Conservation (phyloP, 306 rosid species). For the Gleditsia sinensis region DNA sequence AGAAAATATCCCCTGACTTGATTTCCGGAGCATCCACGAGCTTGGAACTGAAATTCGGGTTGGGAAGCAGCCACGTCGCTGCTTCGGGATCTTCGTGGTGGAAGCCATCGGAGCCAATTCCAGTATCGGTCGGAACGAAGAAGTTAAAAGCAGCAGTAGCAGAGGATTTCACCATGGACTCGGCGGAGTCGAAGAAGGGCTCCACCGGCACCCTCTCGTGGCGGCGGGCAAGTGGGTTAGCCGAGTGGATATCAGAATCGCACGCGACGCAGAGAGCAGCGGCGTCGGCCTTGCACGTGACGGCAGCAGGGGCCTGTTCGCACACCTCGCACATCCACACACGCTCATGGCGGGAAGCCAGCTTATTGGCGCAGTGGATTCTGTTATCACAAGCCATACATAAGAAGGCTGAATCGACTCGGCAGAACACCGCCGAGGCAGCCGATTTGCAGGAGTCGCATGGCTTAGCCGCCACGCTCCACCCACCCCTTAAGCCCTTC, state of each 20-base stretch:
- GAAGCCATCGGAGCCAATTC: slow-evolving; percentile 5
- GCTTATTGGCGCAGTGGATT: slow-evolving; percentile 51
- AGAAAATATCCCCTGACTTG: slow-evolving; percentile 47
- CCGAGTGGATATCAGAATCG: slow-evolving; percentile 74
- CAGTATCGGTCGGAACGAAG: slow-evolving; percentile 5
- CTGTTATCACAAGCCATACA: slow-evolving; percentile 58
- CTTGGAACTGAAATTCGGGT: slow-evolving; percentile 41
- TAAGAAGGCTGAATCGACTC: slow-evolving; percentile 56
- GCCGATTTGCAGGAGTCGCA: slow-evolving; percentile 60
- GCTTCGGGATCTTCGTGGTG: slow-evolving; percentile 25
- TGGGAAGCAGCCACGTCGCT: slow-evolving; percentile 42
- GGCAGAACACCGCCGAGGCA: slow-evolving; percentile 48
- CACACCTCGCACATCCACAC: slow-evolving; percentile 80
- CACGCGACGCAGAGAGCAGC: slow-evolving; percentile 70
- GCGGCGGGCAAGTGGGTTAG: slow-evolving; percentile 65
- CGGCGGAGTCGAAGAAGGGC: slow-evolving; percentile 55
- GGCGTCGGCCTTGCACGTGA: slow-evolving; percentile 70
- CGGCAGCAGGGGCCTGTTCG: slow-evolving; percentile 67
- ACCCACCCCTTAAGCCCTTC: slow-evolving; percentile 32
- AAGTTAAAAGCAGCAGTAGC: slow-evolving; percentile 30
- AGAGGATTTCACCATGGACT: slow-evolving; percentile 30
- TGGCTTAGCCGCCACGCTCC: slow-evolving; percentile 42
- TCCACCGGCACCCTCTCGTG: slow-evolving; percentile 69
- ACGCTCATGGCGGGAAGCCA: slow-evolving; percentile 58
- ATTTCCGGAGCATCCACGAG: slow-evolving; percentile 40